A percentile compares a stretch with the other conserved stretches of the same genome.
phyloP scores from a whole-genome alignment of 805 yeast genomes.

The Wickerhamiella alocasiicola region DNA sequence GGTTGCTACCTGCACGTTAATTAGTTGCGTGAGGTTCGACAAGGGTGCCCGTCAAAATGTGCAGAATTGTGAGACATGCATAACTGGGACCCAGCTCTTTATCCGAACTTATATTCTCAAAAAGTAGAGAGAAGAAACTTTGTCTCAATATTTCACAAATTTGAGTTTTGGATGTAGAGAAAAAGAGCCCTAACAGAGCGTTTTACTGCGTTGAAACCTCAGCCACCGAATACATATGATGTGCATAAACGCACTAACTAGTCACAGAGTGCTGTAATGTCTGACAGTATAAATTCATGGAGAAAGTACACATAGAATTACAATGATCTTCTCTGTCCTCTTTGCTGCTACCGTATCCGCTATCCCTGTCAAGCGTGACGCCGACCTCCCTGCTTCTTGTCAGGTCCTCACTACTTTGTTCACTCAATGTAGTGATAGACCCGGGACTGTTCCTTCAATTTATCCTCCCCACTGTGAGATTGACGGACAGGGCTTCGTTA shows the following conservation, averaged over 20 bases:
- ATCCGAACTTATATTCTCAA: no score
- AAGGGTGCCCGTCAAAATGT: no score
- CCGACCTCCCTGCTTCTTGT: slow-evolving; percentile 1
- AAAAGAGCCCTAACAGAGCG: no score
- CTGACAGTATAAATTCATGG: no score
- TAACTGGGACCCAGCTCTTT: no score
- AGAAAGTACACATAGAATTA: background rate
- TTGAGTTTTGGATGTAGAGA: no score
- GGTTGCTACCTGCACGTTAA: slow-evolving; percentile 3
- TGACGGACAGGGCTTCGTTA: background rate
- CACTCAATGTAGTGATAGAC: slow-evolving; percentile 1
- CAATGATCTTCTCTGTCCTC: slow-evolving; percentile 3
- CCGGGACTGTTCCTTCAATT: background rate
- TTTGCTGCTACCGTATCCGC: slow-evolving; percentile 3
- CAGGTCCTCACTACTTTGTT: slow-evolving; percentile 4
- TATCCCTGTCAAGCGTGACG: background rate
- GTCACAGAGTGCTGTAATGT: no score
- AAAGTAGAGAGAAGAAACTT: no score
- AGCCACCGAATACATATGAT: no score
- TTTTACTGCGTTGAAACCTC: no score
- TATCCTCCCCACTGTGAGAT: slow-evolving; percentile 1
- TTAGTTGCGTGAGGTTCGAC: slow-evolving; percentile 3
- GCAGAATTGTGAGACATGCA: slow-evolving; percentile 6
- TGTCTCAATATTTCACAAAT: no score
- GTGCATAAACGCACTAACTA: no score